Evolutionary conservation across 2,329 filamentous ascomycete species (phyloP).

Genomic region (Fusarium tupiense): DNA sequence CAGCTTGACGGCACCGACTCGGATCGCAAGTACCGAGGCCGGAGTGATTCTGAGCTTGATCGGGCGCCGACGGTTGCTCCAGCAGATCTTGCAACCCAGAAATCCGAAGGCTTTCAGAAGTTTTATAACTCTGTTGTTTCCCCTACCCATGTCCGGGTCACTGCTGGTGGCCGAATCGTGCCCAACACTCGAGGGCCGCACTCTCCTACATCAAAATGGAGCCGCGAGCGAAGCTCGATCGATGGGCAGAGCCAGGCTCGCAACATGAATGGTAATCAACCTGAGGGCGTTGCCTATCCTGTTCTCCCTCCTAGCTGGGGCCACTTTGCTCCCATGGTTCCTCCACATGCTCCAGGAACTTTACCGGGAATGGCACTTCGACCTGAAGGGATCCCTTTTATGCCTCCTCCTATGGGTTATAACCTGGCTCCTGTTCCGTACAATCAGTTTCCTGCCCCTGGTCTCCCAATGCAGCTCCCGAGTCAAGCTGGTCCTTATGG

Average conservation of each 20-base stretch:
- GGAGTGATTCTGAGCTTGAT: conserved; percentile 55
- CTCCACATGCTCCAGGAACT: conserved; percentile 46
- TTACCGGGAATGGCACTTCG: conserved; percentile 45
- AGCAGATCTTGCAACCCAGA: conserved; percentile 62
- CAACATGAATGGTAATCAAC: conserved; percentile 33
- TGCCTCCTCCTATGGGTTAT: conserved; percentile 54
- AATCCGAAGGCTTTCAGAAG: conserved; percentile 71
- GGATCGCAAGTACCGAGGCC: conserved; percentile 58
- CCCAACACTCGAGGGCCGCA: conserved; percentile 67
- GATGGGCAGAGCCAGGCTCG: conserved; percentile 37
- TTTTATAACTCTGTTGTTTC: conserved; percentile 76
- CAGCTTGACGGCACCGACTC: conserved; percentile 54
- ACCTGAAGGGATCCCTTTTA: conserved; percentile 48
- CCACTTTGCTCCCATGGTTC: conserved; percentile 45
- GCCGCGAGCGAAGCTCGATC: conserved; percentile 51
- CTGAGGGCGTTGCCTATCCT: conserved; percentile 38
- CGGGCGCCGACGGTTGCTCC: conserved; percentile 64
- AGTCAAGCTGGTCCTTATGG: conserved; percentile 36
- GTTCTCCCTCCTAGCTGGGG: conserved; percentile 44
- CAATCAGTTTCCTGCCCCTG: conserved; percentile 32
- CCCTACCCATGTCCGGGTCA: conserved; percentile 73
- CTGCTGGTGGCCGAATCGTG: conserved; percentile 73
- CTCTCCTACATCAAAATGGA: conserved; percentile 63
- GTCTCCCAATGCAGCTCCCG: conserved; percentile 25
- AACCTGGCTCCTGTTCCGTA: conserved; percentile 45